Conservation (phyloP, 1,139 yeast genomes). For the Blastobotrys indianensis region DNA sequence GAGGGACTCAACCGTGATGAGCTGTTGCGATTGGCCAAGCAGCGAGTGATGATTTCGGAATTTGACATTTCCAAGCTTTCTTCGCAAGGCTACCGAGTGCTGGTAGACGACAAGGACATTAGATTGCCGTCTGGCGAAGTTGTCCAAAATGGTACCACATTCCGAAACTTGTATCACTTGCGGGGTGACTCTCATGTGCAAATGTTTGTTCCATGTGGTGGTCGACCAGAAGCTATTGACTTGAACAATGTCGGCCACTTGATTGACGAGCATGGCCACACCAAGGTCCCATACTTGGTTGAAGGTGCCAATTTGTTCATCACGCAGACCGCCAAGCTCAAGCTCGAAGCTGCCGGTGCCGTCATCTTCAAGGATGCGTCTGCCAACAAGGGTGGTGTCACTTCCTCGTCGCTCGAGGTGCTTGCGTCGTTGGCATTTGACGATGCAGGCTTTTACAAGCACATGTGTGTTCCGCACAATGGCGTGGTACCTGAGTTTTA, state of each 20-base stretch:
- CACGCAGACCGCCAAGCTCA: constrained; percentile 87
- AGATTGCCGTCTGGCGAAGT: constrained; percentile 69
- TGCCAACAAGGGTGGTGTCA: constrained; percentile 97
- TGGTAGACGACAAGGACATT: constrained; percentile 80
- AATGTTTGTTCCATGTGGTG: constrained; percentile 96
- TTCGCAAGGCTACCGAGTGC: constrained; percentile 68
- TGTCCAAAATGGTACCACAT: constrained; percentile 81
- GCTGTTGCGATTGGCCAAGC: constrained; percentile 69
- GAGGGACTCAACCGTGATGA: constrained; percentile 79
- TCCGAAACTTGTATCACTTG: constrained; percentile 87
- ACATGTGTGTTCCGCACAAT: constrained; percentile 62
- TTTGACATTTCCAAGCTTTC: constrained; percentile 66
- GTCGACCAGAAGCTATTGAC: constrained; percentile 95
- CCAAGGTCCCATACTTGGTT: constrained; percentile 79
- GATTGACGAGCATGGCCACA: constrained; percentile 74
- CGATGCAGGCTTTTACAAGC: constrained; percentile 67
- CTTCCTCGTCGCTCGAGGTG: constrained; percentile 93
- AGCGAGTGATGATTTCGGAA: constrained; percentile 67
- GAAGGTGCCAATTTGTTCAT: constrained; percentile 97
- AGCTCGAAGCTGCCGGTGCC: constrained; percentile 81
- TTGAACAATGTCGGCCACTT: constrained; percentile 71
- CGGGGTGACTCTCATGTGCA: constrained; percentile 61
- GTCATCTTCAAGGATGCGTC: constrained; percentile 92
- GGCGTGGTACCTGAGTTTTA: constrained; percentile 62
- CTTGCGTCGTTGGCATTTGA: constrained; percentile 89